Percentiles rank a stretch among this genome's conserved stretches.
Evolutionary conservation across 2,329 filamentous ascomycete genomes (phyloP).

Genomic region (Pseudofabraea citricarpa): DNA sequence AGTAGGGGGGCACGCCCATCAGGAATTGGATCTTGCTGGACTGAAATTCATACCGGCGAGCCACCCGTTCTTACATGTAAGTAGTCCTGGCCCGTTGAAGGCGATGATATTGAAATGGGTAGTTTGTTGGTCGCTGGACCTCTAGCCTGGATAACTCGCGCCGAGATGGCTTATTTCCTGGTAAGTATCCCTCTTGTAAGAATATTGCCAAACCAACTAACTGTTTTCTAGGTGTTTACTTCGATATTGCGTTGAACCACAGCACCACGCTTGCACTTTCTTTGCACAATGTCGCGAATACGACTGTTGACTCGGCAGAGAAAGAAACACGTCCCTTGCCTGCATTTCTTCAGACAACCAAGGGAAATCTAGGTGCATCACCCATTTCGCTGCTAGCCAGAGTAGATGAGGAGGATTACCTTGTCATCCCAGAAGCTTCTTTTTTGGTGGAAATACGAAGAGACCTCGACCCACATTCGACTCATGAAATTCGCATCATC

Average conservation of each 20-base stretch:
- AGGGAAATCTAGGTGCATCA: slow-evolving; percentile 9
- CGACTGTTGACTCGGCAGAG: background rate
- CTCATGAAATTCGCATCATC: slow-evolving; percentile 20
- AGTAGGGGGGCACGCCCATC: too few species aligned
- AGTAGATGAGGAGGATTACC: slow-evolving; percentile 22
- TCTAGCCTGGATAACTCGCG: slow-evolving; percentile 11
- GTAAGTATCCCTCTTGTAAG: slow-evolving; percentile 4
- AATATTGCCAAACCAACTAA: background rate
- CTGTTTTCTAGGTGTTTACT: slow-evolving; percentile 14
- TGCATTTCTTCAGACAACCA: slow-evolving; percentile 10
- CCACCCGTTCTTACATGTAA: slow-evolving; percentile 18
- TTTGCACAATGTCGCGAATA: slow-evolving; percentile 11
- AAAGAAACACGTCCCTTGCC: background rate
- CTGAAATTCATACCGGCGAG: slow-evolving; percentile 17
- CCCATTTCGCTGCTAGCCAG: slow-evolving; percentile 21
- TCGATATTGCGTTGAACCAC: slow-evolving; percentile 18
- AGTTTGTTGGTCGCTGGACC: slow-evolving; percentile 24
- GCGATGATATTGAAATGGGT: background rate
- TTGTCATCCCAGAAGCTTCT: slow-evolving; percentile 19
- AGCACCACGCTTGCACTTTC: slow-evolving; percentile 17
- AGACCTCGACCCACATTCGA: slow-evolving; percentile 9
- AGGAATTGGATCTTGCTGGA: slow-evolving; percentile 7
- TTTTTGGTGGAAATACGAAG: slow-evolving; percentile 13
- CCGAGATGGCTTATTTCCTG: slow-evolving; percentile 22
- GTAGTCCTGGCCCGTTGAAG: background rate